Conservation (phyloP, 169 alveolate genomes). For the Plasmodium billcollinsi region DNA sequence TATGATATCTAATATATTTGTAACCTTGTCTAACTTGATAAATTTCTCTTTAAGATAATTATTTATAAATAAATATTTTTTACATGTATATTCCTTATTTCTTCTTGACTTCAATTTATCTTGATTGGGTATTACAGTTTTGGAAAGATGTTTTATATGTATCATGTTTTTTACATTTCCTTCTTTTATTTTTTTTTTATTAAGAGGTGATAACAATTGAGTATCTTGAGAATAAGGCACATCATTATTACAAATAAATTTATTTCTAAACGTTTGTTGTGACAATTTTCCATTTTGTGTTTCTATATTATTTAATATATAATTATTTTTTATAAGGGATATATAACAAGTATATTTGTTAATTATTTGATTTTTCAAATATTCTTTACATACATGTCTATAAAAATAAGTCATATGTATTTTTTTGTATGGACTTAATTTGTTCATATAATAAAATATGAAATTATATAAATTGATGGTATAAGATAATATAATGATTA, state of each 20-base stretch:
- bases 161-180: no score
- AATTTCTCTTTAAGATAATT: constrained; percentile 25
- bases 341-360: neutral
- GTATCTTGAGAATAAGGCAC: no score
- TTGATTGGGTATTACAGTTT: constrained; percentile 1
- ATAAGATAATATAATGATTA: constrained; percentile 54
- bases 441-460: constrained; percentile 50
- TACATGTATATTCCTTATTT: constrained; percentile 1
- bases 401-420: constrained; percentile 8
- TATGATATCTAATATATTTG: constrained; percentile 30
- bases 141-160: neutral
- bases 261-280: neutral
- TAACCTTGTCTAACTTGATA: constrained; percentile 8
- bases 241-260: neutral
- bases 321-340: neutral
- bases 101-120: constrained; percentile 9
- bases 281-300: no score
- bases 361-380: constrained; percentile 5
- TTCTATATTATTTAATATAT: no score
- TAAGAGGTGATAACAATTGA: no score
- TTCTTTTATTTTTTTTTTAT: no score
- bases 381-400: constrained; percentile 48
- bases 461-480: constrained; percentile 43
- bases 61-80: constrained; percentile 43
- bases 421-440: constrained; percentile 22